Evolutionary conservation across 139 green algal genomes (phyloP).

Genomic region (Haematococcus sp.): DNA sequence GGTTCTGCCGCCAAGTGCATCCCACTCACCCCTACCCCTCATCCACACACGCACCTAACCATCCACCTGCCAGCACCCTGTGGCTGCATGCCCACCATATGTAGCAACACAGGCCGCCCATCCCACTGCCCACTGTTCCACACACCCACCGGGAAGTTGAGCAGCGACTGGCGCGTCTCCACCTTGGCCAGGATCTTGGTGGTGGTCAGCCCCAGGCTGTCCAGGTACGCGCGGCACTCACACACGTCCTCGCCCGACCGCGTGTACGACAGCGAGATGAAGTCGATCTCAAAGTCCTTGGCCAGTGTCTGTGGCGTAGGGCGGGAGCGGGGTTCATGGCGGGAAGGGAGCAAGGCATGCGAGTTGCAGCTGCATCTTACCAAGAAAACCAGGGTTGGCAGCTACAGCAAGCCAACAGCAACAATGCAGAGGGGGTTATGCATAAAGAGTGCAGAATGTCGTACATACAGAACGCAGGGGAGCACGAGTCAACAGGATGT

Average conservation of each 20-base stretch:
- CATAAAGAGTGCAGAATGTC: too few species aligned
- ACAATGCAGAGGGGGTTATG: too few species aligned
- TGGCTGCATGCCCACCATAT: too few species aligned
- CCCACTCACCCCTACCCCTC: too few species aligned
- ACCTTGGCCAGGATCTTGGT: conserved; percentile 87
- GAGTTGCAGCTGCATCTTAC: neutral
- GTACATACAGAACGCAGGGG: too few species aligned
- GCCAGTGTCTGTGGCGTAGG: neutral
- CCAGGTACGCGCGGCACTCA: conserved; percentile 61
- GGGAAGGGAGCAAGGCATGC: neutral
- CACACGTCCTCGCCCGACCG: conserved; percentile 66
- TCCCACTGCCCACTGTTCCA: too few species aligned
- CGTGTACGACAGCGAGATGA: conserved; percentile 74
- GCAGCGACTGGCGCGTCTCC: conserved; percentile 52
- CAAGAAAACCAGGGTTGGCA: neutral
- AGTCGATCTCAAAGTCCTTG: conserved; percentile 63
- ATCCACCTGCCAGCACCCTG: too few species aligned
- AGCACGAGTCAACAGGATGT: too few species aligned
- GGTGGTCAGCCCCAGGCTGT: conserved; percentile 53
- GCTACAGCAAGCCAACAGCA: too few species aligned
- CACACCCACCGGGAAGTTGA: conserved; percentile 39
- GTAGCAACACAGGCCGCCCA: too few species aligned
- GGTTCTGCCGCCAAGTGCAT: too few species aligned
- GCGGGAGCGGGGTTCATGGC: neutral
- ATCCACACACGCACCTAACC: too few species aligned